Base-by-base conservation (phyloP, 805 yeast genomes). In the Monosporozyma solicola region DNA sequence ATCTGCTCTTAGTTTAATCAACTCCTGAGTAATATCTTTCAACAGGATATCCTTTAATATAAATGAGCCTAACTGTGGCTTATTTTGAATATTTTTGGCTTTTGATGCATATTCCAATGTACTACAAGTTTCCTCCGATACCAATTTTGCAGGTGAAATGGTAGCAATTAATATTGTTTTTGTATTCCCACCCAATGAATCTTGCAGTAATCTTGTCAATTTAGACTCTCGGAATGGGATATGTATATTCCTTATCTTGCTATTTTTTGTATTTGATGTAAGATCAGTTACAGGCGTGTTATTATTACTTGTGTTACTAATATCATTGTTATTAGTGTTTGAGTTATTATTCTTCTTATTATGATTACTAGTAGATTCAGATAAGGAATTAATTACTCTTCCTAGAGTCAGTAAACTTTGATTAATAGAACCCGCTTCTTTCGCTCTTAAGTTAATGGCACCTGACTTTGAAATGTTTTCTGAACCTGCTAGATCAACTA, bases 401-500 rank as follows among this genome's bases (percentile, higher is more conserved):
- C 98, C 98, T 45, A 92, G 74, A 0, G 97, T 84, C 39, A 92
- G 71, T 51, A 92, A 73, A 67, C 95, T 85, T 67, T 89, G 96
- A 68, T 92, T 92, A 50, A 91, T 91, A 20, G 88, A 81, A 0
- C 97, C 97, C 0, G 97, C 96, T 64, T 92, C 99, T 59, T 89
- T 83, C 0, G 96, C 97, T 46, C 96, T 76, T 64, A 82, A 85
- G 59, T 86, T 83, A 25, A 80, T 75, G 0, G 97, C 96, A 2
- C 99, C 99, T 0, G 96, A 87, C 61, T 89, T 74, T 59, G 78
- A 80, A 51, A 92, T 84, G 65, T 91, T 91, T 66, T 92, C 99
- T 5, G 96, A 87, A 0, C 99, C 98, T 0, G 98, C 99, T 57
- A 92, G 74, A 71, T 92, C 98, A 5, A 92, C 98, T 24, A 91